Evolutionary conservation across 2,329 filamentous ascomycete species (phyloP).

Genomic region (Hypoxylon sp.): DNA sequence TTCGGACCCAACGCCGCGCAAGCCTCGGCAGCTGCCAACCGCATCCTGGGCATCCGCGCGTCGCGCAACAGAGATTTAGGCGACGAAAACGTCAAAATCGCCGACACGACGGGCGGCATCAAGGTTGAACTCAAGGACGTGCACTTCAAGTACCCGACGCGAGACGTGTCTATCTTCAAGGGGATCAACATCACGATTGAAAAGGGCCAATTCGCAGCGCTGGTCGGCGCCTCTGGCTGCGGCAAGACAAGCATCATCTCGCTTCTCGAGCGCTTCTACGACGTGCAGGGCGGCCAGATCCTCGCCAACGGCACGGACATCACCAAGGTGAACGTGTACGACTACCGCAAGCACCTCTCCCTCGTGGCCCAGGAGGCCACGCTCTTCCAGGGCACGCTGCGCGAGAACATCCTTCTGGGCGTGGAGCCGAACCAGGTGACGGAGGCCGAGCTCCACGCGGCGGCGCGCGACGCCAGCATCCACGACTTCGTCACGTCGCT

Average conservation of each 20-base stretch:
- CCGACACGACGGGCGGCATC: conserved; percentile 58
- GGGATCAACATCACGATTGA: conserved; percentile 70
- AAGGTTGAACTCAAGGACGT: conserved; percentile 65
- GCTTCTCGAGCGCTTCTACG: conserved; percentile 75
- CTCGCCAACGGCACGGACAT: conserved; percentile 71
- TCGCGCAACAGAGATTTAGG: conserved; percentile 50
- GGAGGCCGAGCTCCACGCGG: conserved; percentile 61
- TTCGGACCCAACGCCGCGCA: conserved; percentile 72
- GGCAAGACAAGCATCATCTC: conserved; percentile 78
- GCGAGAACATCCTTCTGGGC: conserved; percentile 75
- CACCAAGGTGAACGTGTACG: conserved; percentile 62
- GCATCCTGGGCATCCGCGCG: conserved; percentile 63
- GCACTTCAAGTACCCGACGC: conserved; percentile 68
- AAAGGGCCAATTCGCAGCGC: conserved; percentile 74
- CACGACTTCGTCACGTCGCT: conserved; percentile 75
- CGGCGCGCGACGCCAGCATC: conserved; percentile 70
- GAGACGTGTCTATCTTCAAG: conserved; percentile 65
- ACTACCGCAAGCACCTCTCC: conserved; percentile 71
- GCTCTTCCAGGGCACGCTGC: conserved; percentile 68
- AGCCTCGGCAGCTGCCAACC: conserved; percentile 65
- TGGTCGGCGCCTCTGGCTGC: conserved; percentile 75
- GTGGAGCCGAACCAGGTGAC: conserved; percentile 62
- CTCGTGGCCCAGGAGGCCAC: conserved; percentile 80
- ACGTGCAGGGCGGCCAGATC: conserved; percentile 69
- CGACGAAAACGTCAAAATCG: conserved; percentile 49